These are phyloP conservation scores for Podospora pseudoanserina DNA, from an alignment of 495 filamentous ascomycete species.

Conservation along the genomic window DNA sequence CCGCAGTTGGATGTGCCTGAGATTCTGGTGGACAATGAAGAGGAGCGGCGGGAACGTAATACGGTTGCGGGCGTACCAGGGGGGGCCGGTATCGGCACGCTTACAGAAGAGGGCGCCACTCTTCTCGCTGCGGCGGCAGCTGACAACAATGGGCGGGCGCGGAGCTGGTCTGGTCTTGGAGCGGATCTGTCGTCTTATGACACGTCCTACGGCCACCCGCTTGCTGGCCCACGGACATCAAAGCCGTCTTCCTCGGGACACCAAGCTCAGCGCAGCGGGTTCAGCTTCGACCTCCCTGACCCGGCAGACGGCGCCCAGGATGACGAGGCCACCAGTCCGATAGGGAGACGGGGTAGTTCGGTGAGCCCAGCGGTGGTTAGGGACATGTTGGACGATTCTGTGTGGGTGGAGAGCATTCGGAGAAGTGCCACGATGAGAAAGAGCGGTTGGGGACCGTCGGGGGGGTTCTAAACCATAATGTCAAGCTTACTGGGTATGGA, in stretches of 20 bases:
- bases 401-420: conserved; percentile 88
- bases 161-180: conserved; percentile 39
- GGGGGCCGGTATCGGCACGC: conserved; percentile 3
- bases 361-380: conserved; percentile 77
- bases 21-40: conserved; percentile 76
- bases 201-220: conserved; percentile 40
- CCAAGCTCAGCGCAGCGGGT: conserved; percentile 26
- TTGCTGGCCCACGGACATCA: conserved; percentile 37
- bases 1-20: conserved; percentile 85
- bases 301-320: conserved; percentile 15
- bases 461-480: conserved; percentile 13
- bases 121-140: conserved; percentile 8
- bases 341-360: conserved; percentile 55
- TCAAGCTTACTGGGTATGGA: not conserved
- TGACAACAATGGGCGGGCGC: conserved; percentile 27
- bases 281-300: conserved; percentile 47
- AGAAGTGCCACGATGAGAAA: conserved; percentile 75
- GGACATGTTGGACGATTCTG: conserved; percentile 76
- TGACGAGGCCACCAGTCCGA: conserved; percentile 34
- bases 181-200: conserved; percentile 43
- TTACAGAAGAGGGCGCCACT: not conserved
- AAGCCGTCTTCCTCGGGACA: not conserved
- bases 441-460: conserved; percentile 16
- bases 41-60: conserved; percentile 25
- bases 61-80: not conserved